These are phyloP conservation scores for Arctium lappa DNA, from an alignment of 129 eudicot species.

Conservation along the genomic window DNA sequence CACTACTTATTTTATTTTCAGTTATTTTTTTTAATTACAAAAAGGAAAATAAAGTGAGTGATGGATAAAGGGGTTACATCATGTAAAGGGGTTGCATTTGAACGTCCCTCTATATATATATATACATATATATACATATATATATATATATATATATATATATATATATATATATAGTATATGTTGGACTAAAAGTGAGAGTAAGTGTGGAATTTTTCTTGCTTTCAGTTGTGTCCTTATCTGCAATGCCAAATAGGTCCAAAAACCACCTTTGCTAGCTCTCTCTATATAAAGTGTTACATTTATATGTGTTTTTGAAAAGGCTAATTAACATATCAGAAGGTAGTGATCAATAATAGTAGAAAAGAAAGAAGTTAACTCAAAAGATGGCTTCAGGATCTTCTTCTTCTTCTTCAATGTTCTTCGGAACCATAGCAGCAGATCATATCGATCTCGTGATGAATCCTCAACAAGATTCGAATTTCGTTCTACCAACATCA, in stretches of 20 bases:
- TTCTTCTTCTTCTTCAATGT: neutral
- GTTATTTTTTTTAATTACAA: too few relatives aligned
- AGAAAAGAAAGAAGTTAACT: neutral
- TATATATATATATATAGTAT: neutral
- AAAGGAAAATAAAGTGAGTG: too few relatives aligned
- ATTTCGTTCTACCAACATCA: neutral
- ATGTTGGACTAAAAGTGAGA: neutral
- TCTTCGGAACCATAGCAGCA: neutral
- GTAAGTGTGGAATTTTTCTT: neutral
- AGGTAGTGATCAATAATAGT: neutral
- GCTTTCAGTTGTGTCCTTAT: neutral
- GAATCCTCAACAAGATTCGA: slow-evolving; percentile 12
- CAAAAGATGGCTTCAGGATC: slow-evolving; percentile 18
- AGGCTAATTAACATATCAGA: neutral
- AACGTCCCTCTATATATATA: too few relatives aligned
- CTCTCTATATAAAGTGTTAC: neutral
- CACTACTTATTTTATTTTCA: too few relatives aligned
- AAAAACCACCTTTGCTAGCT: neutral
- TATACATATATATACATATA: too few relatives aligned
- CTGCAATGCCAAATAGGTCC: neutral
- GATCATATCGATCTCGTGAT: slow-evolving; percentile 4
- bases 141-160: too few relatives aligned
- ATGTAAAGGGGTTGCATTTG: too few relatives aligned
- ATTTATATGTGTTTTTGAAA: neutral
- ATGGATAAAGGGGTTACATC: too few relatives aligned